phyloP scores from a whole-genome alignment of 768 basidiomycete genomes.

The Boletus edulis region DNA sequence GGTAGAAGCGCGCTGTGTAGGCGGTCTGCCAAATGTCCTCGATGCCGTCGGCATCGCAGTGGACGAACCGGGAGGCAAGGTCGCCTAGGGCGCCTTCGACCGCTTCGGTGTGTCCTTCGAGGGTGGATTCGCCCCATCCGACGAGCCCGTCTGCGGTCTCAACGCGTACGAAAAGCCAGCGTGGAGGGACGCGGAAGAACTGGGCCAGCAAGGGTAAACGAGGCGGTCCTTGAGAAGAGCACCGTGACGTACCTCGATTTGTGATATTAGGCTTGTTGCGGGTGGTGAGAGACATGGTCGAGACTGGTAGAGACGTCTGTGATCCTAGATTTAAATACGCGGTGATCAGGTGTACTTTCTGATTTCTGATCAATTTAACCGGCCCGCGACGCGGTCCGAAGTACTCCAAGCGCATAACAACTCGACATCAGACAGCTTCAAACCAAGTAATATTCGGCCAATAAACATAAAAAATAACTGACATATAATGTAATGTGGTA shows the following conservation, averaged over 20 bases:
- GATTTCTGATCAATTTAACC: background rate
- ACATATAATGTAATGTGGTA: conserved; percentile 21
- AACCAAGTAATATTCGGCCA: background rate
- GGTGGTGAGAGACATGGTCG: conserved; percentile 15
- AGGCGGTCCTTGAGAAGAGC: background rate
- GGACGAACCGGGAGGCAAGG: conserved; percentile 56
- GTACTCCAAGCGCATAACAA: too few relatives aligned
- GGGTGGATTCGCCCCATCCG: conserved; percentile 74
- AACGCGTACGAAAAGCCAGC: conserved; percentile 74
- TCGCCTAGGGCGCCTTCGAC: conserved; percentile 65
- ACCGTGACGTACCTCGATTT: conserved; percentile 20
- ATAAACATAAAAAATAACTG: conserved; percentile 10
- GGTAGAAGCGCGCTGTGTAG: conserved; percentile 68
- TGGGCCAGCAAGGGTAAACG: conserved; percentile 14
- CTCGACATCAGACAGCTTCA: too few relatives aligned
- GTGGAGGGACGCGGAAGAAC: conserved; percentile 66
- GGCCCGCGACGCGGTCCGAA: too few relatives aligned
- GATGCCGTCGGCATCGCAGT: conserved; percentile 61
- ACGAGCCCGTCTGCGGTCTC: conserved; percentile 60
- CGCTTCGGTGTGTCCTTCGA: conserved; percentile 73
- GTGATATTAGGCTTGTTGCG: conserved; percentile 23
- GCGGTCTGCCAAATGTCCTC: conserved; percentile 72
- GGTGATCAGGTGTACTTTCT: background rate
- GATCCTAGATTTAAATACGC: too few relatives aligned
- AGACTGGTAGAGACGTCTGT: too few relatives aligned